phyloP scores from a whole-genome alignment of 148 eudicot genomes.

The Chenopodium quinoa region DNA sequence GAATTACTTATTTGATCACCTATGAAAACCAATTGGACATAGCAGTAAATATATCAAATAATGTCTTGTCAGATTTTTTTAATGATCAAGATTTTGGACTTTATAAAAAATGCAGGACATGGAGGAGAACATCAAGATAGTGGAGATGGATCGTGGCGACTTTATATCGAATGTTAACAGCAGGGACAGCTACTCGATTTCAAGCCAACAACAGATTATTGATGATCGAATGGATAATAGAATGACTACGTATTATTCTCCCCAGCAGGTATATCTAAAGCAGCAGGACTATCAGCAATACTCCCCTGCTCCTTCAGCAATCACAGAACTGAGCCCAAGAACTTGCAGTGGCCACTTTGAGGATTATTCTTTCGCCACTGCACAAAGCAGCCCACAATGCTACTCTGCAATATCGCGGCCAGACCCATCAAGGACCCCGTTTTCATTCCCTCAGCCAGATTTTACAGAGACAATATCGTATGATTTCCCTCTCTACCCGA shows the following conservation, averaged over 20 bases:
- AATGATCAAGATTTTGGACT: background rate
- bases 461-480: slow-evolving; percentile 51
- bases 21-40: background rate
- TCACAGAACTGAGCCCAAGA: slow-evolving; percentile 71
- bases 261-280: slow-evolving; percentile 26
- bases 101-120: slow-evolving; percentile 43
- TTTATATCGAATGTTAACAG: slow-evolving; percentile 33
- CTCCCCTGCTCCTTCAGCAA: slow-evolving; percentile 69
- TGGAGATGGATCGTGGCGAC: slow-evolving; percentile 85
- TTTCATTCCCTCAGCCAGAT: slow-evolving; percentile 44
- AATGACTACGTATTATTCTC: slow-evolving; percentile 40
- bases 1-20: background rate
- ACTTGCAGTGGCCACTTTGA: slow-evolving; percentile 74
- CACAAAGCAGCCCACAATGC: slow-evolving; percentile 77
- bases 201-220: slow-evolving; percentile 35
- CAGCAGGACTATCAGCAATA: slow-evolving; percentile 43
- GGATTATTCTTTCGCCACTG: slow-evolving; percentile 56
- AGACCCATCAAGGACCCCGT: slow-evolving; percentile 33
- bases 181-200: slow-evolving; percentile 40
- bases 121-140: slow-evolving; percentile 88
- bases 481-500: slow-evolving; percentile 62
- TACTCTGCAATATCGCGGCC: slow-evolving; percentile 49
- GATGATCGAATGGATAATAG: slow-evolving; percentile 43
- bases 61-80: background rate
- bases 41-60: background rate